These are phyloP conservation scores for Sclerotinia minor DNA, from an alignment of 2,329 filamentous ascomycete genomes.

Conservation along the genomic window DNA sequence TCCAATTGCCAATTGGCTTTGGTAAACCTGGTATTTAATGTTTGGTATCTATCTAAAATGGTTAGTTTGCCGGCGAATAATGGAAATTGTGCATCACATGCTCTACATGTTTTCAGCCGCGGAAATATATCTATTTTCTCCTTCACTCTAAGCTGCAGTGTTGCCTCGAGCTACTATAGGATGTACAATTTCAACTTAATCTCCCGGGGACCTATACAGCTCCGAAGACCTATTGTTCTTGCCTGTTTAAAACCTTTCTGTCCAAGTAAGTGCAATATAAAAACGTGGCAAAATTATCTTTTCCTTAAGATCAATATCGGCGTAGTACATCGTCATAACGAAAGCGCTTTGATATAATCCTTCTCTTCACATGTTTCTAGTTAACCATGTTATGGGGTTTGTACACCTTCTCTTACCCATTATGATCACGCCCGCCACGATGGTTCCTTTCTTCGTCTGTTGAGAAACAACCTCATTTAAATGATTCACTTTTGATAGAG, in stretches of 20 bases:
- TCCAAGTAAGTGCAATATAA: neutral
- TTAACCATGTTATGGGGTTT: neutral
- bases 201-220: constrained; percentile 4
- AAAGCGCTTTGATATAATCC: neutral
- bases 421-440: constrained; percentile 3
- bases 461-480: constrained; percentile 6
- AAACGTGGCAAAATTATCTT: neutral
- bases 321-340: constrained; percentile 11
- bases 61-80: neutral
- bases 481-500: constrained; percentile 24
- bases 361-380: neutral
- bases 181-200: neutral
- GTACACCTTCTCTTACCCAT: neutral
- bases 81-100: neutral
- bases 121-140: constrained; percentile 4
- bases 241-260: neutral
- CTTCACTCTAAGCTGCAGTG: neutral
- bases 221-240: neutral
- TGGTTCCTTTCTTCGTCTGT: neutral
- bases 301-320: neutral
- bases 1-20: neutral
- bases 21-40: neutral
- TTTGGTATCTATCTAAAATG: neutral
- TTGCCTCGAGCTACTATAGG: neutral
- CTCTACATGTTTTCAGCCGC: constrained; percentile 11